phyloP scores from a whole-genome alignment of 768 basidiomycete species.

The Phallus indusiatus region DNA sequence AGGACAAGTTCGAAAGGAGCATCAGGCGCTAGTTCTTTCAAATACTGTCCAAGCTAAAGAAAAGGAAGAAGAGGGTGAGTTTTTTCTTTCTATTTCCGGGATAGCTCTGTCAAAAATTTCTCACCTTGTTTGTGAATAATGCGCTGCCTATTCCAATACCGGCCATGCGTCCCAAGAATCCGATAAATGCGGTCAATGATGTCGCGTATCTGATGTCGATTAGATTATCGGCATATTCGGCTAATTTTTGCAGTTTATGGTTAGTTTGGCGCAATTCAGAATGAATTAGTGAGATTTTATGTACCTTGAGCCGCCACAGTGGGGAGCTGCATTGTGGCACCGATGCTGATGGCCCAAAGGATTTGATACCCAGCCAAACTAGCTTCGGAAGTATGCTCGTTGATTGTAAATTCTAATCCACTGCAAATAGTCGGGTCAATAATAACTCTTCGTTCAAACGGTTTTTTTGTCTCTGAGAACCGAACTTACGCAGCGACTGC shows the following conservation, averaged over 20 bases:
- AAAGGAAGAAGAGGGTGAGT: neutral
- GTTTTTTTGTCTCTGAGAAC: neutral
- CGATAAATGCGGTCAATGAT: neutral
- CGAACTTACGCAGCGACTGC: neutral
- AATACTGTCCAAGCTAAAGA: neutral
- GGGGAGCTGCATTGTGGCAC: slow-evolving; percentile 3
- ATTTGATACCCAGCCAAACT: slow-evolving; percentile 2
- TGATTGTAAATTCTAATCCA: slow-evolving; percentile 3
- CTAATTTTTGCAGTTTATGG: neutral
- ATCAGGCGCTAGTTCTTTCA: neutral
- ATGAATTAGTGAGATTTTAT: neutral
- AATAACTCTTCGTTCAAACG: neutral
- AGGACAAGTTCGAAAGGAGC: slow-evolving; percentile 1
- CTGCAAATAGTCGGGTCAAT: neutral
- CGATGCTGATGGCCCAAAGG: slow-evolving; percentile 7
- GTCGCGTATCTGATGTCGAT: slow-evolving; percentile 2
- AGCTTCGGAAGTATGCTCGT: neutral
- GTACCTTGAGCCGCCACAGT: slow-evolving; percentile 5
- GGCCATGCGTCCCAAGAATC: slow-evolving; percentile 5
- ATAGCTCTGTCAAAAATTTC: neutral
- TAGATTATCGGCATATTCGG: slow-evolving; percentile 2
- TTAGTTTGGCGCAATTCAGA: neutral
- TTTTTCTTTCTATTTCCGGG: neutral
- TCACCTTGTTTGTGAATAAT: slow-evolving; percentile 5
- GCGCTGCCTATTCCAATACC: slow-evolving; percentile 1